Percentiles rank a stretch among this genome's conserved stretches.
These are phyloP conservation scores for Sphagnum contortum DNA, from an alignment of 225 moss, liverwort and hornwort species.

Conservation along the genomic window DNA sequence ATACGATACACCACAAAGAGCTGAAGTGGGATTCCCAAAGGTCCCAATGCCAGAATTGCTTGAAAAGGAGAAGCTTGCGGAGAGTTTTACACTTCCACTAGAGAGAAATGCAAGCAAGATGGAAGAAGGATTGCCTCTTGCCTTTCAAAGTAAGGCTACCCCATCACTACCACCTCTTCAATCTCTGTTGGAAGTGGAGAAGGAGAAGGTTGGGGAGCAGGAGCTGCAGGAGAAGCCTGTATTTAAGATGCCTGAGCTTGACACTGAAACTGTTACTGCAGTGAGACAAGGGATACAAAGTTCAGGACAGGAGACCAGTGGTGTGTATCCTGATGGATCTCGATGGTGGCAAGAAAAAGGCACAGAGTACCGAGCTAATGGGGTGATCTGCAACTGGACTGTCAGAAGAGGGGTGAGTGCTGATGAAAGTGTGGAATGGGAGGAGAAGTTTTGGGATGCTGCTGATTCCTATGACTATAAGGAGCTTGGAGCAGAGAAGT, in stretches of 20 bases:
- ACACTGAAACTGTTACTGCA: constrained; percentile 43
- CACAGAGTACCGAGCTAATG: constrained; percentile 57
- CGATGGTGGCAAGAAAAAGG: constrained; percentile 91
- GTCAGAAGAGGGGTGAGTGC: constrained; percentile 74
- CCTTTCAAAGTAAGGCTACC: constrained; percentile 68
- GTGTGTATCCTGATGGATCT: constrained; percentile 69
- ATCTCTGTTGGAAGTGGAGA: constrained; percentile 80
- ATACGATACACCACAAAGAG: constrained; percentile 15
- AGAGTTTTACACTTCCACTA: constrained; percentile 33
- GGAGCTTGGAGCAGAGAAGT: constrained; percentile 95
- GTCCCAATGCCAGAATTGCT: constrained; percentile 21
- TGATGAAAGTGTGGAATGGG: constrained; percentile 85
- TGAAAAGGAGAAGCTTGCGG: constrained; percentile 25
- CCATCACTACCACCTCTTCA: constrained; percentile 93
- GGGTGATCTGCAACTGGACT: constrained; percentile 78
- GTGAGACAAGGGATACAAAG: constrained; percentile 60
- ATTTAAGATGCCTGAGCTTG: constrained; percentile 40
- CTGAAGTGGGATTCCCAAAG: constrained; percentile 19
- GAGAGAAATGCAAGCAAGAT: constrained; percentile 17
- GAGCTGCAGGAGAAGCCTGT: constrained; percentile 28
- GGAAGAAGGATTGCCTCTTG: constrained; percentile 35
- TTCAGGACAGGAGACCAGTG: constrained; percentile 34
- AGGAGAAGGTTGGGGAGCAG: constrained; percentile 31
- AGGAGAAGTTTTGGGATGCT: constrained; percentile 97
- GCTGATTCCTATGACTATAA: constrained; percentile 79